These are phyloP conservation scores for Sporothrix curviconia DNA, from an alignment of 2,329 filamentous ascomycete species.

Conservation along the genomic window DNA sequence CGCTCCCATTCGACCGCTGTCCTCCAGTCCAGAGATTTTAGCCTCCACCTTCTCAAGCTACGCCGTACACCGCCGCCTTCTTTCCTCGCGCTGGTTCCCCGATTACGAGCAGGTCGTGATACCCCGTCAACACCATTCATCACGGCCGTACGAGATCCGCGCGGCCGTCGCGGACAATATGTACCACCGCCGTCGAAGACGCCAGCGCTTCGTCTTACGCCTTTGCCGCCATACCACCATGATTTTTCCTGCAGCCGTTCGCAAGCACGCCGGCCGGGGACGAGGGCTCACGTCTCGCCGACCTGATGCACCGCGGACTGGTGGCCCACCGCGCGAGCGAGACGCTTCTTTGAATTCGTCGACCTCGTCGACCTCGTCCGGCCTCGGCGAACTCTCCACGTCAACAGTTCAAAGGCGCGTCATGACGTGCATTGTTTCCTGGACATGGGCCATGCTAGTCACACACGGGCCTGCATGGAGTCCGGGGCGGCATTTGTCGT, in stretches of 20 bases:
- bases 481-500: constrained; percentile 43
- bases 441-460: constrained; percentile 45
- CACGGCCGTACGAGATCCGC: constrained; percentile 34
- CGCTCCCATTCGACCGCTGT: too few species aligned
- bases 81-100: constrained; percentile 37
- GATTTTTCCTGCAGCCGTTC: too few species aligned
- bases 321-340: constrained; percentile 27
- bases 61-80: constrained; percentile 21
- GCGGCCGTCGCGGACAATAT: constrained; percentile 30
- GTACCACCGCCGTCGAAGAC: constrained; percentile 31
- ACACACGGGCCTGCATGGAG: constrained; percentile 42
- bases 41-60: background rate
- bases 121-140: too few species aligned
- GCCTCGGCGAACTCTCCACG: constrained; percentile 7
- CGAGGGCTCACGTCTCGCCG: too few species aligned
- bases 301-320: constrained; percentile 27
- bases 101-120: constrained; percentile 40
- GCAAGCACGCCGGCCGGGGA: too few species aligned
- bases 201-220: background rate
- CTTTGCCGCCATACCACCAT: background rate
- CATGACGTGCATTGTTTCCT: constrained; percentile 47
- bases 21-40: too few species aligned
- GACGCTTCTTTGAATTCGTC: too few species aligned
- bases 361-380: background rate
- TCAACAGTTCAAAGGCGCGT: constrained; percentile 41